A percentile compares a stretch with the other conserved stretches of the same genome.
Evolutionary conservation across 495 filamentous ascomycete species (phyloP).

Genomic region (Neurospora sp.): DNA sequence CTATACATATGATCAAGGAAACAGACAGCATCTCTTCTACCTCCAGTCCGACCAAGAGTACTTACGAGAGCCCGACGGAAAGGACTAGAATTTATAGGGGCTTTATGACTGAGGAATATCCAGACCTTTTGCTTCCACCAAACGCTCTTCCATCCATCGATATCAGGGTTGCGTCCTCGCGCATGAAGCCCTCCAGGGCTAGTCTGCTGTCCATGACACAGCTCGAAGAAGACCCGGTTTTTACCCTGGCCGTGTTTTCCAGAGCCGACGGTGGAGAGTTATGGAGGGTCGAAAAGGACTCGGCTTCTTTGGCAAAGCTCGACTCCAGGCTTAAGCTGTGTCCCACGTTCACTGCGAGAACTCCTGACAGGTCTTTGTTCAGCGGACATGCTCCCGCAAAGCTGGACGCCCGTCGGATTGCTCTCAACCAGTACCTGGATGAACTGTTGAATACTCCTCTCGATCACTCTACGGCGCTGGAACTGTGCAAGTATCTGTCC

Average conservation of each 20-base stretch:
- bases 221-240: slow-evolving; percentile 84
- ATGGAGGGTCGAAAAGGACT: slow-evolving; percentile 90
- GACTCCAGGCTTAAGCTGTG: slow-evolving; percentile 70
- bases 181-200: slow-evolving; percentile 76
- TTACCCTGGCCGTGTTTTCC: slow-evolving; percentile 77
- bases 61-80: slow-evolving; percentile 22
- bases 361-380: slow-evolving; percentile 80
- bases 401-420: slow-evolving; percentile 74
- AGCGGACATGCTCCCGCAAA: slow-evolving; percentile 90
- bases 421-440: slow-evolving; percentile 78
- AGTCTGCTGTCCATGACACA: slow-evolving; percentile 64
- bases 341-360: slow-evolving; percentile 52
- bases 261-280: slow-evolving; percentile 70
- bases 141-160: slow-evolving; percentile 82
- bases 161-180: slow-evolving; percentile 80
- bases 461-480: slow-evolving; percentile 67
- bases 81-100: slow-evolving; percentile 43
- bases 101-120: slow-evolving; percentile 71
- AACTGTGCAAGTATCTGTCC: slow-evolving; percentile 81
- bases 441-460: slow-evolving; percentile 71
- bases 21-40: slow-evolving; percentile 13
- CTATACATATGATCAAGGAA: slow-evolving; percentile 30
- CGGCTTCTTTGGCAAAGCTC: slow-evolving; percentile 66
- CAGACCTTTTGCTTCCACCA: slow-evolving; percentile 72
- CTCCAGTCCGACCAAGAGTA: slow-evolving; percentile 23